These are phyloP conservation scores for Fusarium poae DNA, from an alignment of 2,329 filamentous ascomycete species.

Conservation along the genomic window DNA sequence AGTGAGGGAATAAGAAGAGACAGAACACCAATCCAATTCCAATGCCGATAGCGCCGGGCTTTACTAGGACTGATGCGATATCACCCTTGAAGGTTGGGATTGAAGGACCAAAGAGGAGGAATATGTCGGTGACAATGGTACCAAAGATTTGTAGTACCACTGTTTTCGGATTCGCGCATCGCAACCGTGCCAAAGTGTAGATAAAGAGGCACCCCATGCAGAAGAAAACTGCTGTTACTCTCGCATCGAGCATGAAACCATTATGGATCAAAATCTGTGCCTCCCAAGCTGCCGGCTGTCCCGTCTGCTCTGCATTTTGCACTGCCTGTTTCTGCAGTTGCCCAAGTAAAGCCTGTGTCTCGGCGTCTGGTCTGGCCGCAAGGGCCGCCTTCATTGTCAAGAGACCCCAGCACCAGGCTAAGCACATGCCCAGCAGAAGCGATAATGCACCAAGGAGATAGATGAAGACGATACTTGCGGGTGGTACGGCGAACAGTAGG, in stretches of 20 bases:
- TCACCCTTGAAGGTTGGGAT: conserved; percentile 44
- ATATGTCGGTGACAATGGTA: conserved; percentile 61
- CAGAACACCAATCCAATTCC: conserved; percentile 60
- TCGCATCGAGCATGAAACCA: conserved; percentile 62
- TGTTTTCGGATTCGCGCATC: conserved; percentile 61
- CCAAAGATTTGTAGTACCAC: conserved; percentile 60
- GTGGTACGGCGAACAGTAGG: conserved; percentile 61
- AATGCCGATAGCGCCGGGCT: conserved; percentile 61
- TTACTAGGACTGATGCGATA: conserved; percentile 54
- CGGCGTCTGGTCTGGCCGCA: conserved; percentile 57
- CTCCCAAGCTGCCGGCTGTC: conserved; percentile 43
- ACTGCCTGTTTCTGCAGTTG: neutral
- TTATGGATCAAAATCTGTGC: conserved; percentile 56
- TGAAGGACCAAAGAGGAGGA: conserved; percentile 59
- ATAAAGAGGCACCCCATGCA: conserved; percentile 59
- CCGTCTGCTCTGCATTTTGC: conserved; percentile 28
- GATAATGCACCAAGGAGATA: conserved; percentile 59
- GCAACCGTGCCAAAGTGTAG: conserved; percentile 59
- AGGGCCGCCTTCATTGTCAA: conserved; percentile 63
- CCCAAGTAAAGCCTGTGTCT: conserved; percentile 45
- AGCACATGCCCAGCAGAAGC: conserved; percentile 60
- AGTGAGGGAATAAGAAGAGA: conserved; percentile 63
- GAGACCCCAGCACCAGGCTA: conserved; percentile 65
- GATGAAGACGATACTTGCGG: conserved; percentile 60
- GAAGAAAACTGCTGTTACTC: conserved; percentile 57